These are phyloP conservation scores for Macrotyloma uniflorum DNA, from an alignment of 306 rosid species.

Conservation along the genomic window DNA sequence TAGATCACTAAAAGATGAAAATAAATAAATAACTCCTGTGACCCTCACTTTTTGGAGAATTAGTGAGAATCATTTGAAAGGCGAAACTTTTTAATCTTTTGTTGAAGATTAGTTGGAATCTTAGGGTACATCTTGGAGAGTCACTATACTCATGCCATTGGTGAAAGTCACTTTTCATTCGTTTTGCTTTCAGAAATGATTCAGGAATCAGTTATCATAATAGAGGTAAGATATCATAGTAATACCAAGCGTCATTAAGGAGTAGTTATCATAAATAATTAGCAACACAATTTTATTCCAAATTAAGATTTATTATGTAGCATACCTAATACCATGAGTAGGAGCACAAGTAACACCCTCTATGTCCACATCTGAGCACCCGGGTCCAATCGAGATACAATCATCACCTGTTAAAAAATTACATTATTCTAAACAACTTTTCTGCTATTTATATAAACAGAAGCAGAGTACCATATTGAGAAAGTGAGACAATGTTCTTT, in stretches of 20 bases:
- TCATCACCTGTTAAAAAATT: constrained; percentile 72
- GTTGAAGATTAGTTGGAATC: constrained; percentile 20
- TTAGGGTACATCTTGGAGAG: not conserved
- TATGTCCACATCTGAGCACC: constrained; percentile 78
- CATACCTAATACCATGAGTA: constrained; percentile 92
- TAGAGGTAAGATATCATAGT: not conserved
- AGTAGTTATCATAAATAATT: constrained; percentile 1
- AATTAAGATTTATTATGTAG: constrained; percentile 27
- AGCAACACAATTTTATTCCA: constrained; percentile 4
- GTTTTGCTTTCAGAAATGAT: constrained; percentile 24
- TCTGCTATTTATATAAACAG: constrained; percentile 7
- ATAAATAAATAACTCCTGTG: constrained; percentile 16
- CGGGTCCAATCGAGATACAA: constrained; percentile 93
- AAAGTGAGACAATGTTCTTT: not conserved
- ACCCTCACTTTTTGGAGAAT: not conserved
- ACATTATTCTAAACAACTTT: constrained; percentile 19
- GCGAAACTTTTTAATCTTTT: not conserved
- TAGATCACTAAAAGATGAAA: constrained; percentile 19
- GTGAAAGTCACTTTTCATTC: constrained; percentile 28
- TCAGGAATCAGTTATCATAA: constrained; percentile 2
- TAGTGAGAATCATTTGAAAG: constrained; percentile 22
- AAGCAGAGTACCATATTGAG: constrained; percentile 10
- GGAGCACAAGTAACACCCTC: constrained; percentile 92
- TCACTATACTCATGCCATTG: constrained; percentile 12
- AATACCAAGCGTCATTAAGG: not conserved